Base-by-base conservation (phyloP, 225 moss, liverwort and hornwort genomes). In the Pseudoscleropodium purum region DNA sequence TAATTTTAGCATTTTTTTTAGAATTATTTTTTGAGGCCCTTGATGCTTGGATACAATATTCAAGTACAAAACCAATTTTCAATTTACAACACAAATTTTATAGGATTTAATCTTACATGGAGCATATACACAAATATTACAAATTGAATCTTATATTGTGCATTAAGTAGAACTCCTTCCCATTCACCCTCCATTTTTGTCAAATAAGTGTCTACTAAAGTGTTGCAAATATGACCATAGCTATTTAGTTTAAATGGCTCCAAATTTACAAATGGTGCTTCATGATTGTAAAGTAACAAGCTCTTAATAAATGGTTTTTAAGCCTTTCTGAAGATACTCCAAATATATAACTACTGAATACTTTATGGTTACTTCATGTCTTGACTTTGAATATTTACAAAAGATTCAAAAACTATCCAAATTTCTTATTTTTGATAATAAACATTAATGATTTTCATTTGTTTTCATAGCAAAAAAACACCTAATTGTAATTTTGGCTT, bases 1-100 rank as follows among this genome's bases (percentile, higher is more conserved):
- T n/a, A n/a, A n/a, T n/a, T n/a, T n/a, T n/a, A 8, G 45, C 45
- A 45, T 45, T 45, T 45, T 45, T 65, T 37, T 54, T 25, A 25
- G 4, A 18, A 30, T 29, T 45, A 18, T 30, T 18, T 16, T 30
- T 4, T 9, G 2, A 4, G 0, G 0, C 0, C 2, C 11, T 0
- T 30, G 10, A 30, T 30, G 5, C 0, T 0, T 0, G 0, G 3
- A 1, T 30, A 47, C 0, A 11, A 0, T 30, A 18, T 30, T 47
- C 4, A 74, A 30, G 5, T 74, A 18, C 2, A 75, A 74, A 47
- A 73, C 3, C 3, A 45, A 75, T 2, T 30, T 74, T 26, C 15
- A 72, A 43, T 43, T 9, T 2, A 72, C 9, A 18, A 11, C 1
- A 30, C 2, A 3, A 47, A 30, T 20, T 75, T 75, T 29, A 18